Evolutionary conservation across 2,329 filamentous ascomycete species (phyloP), one percentile per base, ranked within the genome.

Genomic region (Fusarium compactum): DNA sequence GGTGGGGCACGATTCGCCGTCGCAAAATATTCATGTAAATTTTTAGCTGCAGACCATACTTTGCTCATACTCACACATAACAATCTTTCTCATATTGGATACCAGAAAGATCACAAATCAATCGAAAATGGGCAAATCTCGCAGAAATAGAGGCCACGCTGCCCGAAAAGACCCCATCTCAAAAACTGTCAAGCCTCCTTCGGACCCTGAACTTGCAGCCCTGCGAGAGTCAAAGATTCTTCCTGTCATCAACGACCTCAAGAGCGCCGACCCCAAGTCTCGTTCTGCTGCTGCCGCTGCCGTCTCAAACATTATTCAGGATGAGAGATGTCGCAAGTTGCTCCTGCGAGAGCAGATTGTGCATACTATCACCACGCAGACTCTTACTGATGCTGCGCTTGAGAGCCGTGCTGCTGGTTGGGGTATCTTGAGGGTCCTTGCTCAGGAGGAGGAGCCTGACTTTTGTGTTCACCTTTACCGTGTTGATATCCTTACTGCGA

Each of bases 341-440:
- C 83, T 92, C 24, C 81, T 92, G 64, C 83, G 89, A 24, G 90
- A 92, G 78, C 88, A 91, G 77, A 83, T 92, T 69, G 89, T 92
- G 45, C 85, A 85, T 71, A 86, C 87, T 55, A 77, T 92, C 45
- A 83, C 92, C 64, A 88, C 85, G 32, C 87, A 91, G 81, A 90
- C 88, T 30, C 79, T 92, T 59, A 89, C 88, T 25, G 90, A 92
- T 75, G 81, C 85, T 40, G 87, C 84, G 61, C 81, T 90, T 55
- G 89, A 91, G 78, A 89, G 88, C 72, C 84, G 87, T 50, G 87
- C 89, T 45, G 87, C 89, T 22, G 90, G 89, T n/a, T 92, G 90
- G 90, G 86, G 87, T 15, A 90, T 91, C 69, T 80, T 92, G 55
- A 84, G 86, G 69, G 85, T 88, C 44, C 82, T 92, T 56, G 87